phyloP scores from a whole-genome alignment of 257 asterid species.

The Linaria vulgaris region DNA sequence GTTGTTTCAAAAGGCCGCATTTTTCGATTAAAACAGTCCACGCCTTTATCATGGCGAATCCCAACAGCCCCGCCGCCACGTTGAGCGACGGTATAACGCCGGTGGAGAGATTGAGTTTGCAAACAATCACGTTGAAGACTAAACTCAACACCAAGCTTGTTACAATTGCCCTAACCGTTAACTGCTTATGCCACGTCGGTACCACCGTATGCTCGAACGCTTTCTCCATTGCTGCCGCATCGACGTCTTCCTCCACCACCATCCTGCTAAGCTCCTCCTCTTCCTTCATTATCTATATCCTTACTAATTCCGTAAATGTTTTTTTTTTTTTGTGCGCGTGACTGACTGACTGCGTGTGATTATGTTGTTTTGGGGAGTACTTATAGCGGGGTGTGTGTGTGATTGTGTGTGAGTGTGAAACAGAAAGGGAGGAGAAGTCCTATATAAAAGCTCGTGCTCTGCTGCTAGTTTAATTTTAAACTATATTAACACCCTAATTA shows the following conservation, averaged over 20 bases:
- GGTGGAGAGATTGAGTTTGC: constrained; percentile 69
- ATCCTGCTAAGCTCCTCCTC: no score
- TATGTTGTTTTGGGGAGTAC: no score
- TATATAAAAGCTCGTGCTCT: no score
- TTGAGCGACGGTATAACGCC: constrained; percentile 71
- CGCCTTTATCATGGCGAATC: constrained; percentile 48
- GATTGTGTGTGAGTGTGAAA: no score
- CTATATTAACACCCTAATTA: no score
- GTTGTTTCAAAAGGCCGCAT: constrained; percentile 50
- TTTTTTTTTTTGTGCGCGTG: no score
- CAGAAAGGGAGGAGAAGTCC: no score
- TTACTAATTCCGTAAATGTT: no score
- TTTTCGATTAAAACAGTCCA: constrained; percentile 36
- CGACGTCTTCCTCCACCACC: neutral
- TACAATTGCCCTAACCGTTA: constrained; percentile 45
- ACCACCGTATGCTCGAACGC: constrained; percentile 37
- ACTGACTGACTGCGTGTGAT: no score
- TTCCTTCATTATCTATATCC: no score
- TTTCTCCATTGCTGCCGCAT: constrained; percentile 34
- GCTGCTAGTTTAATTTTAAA: no score
- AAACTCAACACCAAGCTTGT: constrained; percentile 45
- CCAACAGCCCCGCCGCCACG: constrained; percentile 78
- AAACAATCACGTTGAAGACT: constrained; percentile 62
- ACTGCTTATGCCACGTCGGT: constrained; percentile 57
- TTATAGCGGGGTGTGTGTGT: no score